These are phyloP conservation scores for Echeveria elegans DNA, from an alignment of 164 flowering plant genomes.

Conservation along the genomic window DNA sequence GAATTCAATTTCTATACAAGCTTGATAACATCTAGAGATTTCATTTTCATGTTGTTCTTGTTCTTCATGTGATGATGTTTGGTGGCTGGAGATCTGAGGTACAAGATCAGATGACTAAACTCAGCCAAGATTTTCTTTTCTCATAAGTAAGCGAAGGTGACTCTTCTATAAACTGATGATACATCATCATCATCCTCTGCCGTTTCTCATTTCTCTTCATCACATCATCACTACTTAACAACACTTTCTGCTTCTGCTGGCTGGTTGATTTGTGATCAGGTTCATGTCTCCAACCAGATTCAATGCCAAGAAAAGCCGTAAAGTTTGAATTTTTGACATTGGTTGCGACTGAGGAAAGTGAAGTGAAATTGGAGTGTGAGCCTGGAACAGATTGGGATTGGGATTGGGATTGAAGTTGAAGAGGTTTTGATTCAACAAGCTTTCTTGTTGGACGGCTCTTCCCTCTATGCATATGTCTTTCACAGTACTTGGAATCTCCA, in stretches of 20 bases:
- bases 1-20: no score
- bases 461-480: constrained; percentile 65
- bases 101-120: background rate
- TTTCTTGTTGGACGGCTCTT: constrained; percentile 55
- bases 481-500: constrained; percentile 62
- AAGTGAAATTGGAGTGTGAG: background rate
- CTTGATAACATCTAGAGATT: no score
- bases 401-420: background rate
- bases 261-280: background rate
- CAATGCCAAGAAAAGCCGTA: background rate
- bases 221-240: background rate
- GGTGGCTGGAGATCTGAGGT: no score
- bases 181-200: constrained; percentile 18
- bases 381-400: background rate
- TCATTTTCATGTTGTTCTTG: no score
- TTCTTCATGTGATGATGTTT: no score
- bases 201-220: constrained; percentile 18
- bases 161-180: constrained; percentile 9
- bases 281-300: background rate
- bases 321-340: background rate
- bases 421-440: constrained; percentile 35
- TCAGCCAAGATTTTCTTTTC: constrained; percentile 6
- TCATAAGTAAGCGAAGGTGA: constrained; percentile 1
- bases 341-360: constrained; percentile 6
- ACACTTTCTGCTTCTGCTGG: background rate